These are phyloP conservation scores for Amanita molliuscula DNA, from an alignment of 768 basidiomycete genomes.

Conservation along the genomic window DNA sequence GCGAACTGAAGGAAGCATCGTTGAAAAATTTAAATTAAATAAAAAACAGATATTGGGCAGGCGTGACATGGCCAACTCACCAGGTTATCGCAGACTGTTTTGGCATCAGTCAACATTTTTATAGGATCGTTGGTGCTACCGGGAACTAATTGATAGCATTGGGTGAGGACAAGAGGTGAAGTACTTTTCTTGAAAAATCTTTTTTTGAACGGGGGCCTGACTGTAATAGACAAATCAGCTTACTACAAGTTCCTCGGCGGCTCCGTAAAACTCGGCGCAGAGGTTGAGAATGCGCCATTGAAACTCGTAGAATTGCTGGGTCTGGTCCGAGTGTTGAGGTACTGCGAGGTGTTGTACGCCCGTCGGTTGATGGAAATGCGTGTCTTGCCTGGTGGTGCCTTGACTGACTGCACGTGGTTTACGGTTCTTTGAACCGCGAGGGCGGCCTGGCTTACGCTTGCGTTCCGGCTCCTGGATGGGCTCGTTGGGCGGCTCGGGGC, in stretches of 20 bases:
- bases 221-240: slow-evolving; percentile 19
- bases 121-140: slow-evolving; percentile 63
- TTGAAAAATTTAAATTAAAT: slow-evolving; percentile 1
- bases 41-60: slow-evolving; percentile 8
- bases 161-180: slow-evolving; percentile 63
- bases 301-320: slow-evolving; percentile 77
- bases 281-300: slow-evolving; percentile 78
- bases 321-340: slow-evolving; percentile 41
- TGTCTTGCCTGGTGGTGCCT: slow-evolving; percentile 23
- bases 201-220: slow-evolving; percentile 10
- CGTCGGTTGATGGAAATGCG: slow-evolving; percentile 33
- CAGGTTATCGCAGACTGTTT: slow-evolving; percentile 66
- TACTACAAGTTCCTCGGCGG: slow-evolving; percentile 77
- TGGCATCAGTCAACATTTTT: slow-evolving; percentile 65
- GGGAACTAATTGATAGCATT: slow-evolving; percentile 71
- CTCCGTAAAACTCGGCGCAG: slow-evolving; percentile 79
- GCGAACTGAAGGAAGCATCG: slow-evolving; percentile 62
- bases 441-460: slow-evolving; percentile 71
- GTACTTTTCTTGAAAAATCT: slow-evolving; percentile 34
- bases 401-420: slow-evolving; percentile 26
- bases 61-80: slow-evolving; percentile 27
- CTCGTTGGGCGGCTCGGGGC: slow-evolving; percentile 17
- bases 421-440: slow-evolving; percentile 71
- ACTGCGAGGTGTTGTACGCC: slow-evolving; percentile 20
- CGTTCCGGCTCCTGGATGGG: slow-evolving; percentile 26